Evolutionary conservation across 768 basidiomycete species (phyloP).

Genomic region (Trametes sanguinea): DNA sequence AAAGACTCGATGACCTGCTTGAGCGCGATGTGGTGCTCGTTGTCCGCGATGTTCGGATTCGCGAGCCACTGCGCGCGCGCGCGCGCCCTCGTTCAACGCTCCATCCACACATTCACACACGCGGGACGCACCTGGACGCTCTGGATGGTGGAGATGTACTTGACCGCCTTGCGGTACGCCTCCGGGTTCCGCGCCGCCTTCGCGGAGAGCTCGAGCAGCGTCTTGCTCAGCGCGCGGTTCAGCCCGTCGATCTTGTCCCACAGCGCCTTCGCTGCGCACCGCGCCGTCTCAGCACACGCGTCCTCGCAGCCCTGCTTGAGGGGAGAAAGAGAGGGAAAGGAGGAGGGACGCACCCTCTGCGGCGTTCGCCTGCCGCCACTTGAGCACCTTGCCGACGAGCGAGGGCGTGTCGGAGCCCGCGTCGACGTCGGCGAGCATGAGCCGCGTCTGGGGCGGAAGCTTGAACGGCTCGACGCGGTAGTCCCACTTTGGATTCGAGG

Average conservation of each 20-base stretch:
- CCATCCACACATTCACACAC: neutral
- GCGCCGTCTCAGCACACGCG: no score
- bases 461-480: constrained; percentile 66
- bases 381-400: constrained; percentile 86
- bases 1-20: constrained; percentile 54
- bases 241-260: constrained; percentile 66
- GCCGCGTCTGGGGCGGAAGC: constrained; percentile 79
- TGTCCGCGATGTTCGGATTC: constrained; percentile 49
- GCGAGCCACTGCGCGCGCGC: constrained; percentile 37
- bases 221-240: constrained; percentile 60
- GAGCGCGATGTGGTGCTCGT: constrained; percentile 32
- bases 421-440: constrained; percentile 94
- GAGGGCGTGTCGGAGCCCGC: constrained; percentile 96
- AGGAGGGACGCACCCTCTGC: constrained; percentile 47
- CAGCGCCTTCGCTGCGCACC: constrained; percentile 52
- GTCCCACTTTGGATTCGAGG: constrained; percentile 75
- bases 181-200: constrained; percentile 49
- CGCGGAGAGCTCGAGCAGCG: constrained; percentile 52
- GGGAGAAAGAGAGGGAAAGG: neutral
- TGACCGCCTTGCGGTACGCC: constrained; percentile 57
- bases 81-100: neutral
- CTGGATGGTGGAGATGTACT: constrained; percentile 61
- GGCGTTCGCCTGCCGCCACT: constrained; percentile 75
- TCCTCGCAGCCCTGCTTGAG: no score
- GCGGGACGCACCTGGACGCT: constrained; percentile 50